Conservation (phyloP, 2,329 filamentous ascomycete species). For the Colletotrichum abscissum region DNA sequence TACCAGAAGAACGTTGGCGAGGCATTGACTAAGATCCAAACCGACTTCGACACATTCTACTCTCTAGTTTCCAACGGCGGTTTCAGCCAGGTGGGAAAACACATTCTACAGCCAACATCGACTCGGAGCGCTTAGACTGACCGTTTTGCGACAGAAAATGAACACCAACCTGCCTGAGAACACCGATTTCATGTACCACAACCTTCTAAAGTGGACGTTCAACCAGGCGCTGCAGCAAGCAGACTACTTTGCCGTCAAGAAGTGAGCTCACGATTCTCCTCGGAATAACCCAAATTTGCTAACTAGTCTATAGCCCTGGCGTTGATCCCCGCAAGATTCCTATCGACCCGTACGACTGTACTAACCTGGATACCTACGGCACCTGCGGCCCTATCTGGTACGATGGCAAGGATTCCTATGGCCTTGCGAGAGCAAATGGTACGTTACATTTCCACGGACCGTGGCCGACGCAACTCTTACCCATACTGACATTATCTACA, state of each 20-base stretch:
- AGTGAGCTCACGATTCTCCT: not conserved
- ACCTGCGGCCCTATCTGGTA: slow-evolving; percentile 27
- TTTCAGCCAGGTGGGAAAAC: slow-evolving; percentile 1
- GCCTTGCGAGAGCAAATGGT: slow-evolving; percentile 15
- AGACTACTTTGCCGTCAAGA: slow-evolving; percentile 21
- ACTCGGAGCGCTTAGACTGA: not conserved
- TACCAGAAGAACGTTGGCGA: slow-evolving; percentile 17
- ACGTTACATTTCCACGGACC: not conserved
- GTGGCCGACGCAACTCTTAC: too few species aligned
- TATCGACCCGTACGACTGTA: slow-evolving; percentile 10
- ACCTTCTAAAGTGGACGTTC: slow-evolving; percentile 1
- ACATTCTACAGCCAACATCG: not conserved
- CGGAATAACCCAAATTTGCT: not conserved
- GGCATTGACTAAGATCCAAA: slow-evolving; percentile 16
- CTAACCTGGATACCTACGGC: not conserved
- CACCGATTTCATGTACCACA: slow-evolving; percentile 23
- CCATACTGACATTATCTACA: not conserved
- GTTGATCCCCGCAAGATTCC: slow-evolving; percentile 16
- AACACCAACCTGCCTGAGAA: slow-evolving; percentile 2
- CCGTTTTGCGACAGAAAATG: not conserved
- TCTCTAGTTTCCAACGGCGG: not conserved
- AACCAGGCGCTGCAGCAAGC: slow-evolving; percentile 6
- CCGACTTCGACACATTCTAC: slow-evolving; percentile 7
- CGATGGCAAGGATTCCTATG: slow-evolving; percentile 21
- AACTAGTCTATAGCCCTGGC: not conserved